A percentile compares a stretch with the other conserved stretches of the same genome.
phyloP scores from a whole-genome alignment of 139 green algal species.

The Chlorella ohadii region DNA sequence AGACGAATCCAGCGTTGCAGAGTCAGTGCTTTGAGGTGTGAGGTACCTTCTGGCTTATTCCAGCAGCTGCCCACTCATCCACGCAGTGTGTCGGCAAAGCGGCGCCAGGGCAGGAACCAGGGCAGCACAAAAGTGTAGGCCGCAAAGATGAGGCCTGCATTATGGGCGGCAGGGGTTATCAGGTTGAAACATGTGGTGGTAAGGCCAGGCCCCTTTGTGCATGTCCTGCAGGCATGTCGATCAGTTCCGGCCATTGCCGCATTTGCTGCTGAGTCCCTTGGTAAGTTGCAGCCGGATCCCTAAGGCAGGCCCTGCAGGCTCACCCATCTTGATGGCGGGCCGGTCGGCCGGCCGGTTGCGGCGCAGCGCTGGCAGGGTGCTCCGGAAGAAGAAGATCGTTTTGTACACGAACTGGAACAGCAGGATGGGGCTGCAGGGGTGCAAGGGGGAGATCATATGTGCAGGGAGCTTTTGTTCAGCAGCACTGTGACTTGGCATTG shows the following conservation, averaged over 20 bases:
- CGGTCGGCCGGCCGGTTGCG: not conserved
- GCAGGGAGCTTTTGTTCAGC: no score
- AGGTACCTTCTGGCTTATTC: no score
- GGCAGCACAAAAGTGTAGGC: not conserved
- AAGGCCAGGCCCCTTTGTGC: no score
- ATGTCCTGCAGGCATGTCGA: no score
- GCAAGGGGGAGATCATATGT: not conserved
- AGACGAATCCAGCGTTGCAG: no score
- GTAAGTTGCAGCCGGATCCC: no score
- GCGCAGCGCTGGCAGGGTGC: not conserved
- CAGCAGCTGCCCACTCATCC: not conserved
- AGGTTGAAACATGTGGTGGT: no score
- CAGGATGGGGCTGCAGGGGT: not conserved
- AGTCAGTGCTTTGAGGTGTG: no score
- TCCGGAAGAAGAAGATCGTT: not conserved
- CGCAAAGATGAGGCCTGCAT: not conserved
- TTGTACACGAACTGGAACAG: not conserved
- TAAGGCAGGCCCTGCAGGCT: not conserved
- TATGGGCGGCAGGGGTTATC: not conserved
- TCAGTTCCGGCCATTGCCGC: no score
- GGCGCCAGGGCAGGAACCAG: not conserved
- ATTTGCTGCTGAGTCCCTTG: no score
- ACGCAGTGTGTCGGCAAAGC: no score
- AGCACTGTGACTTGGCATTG: no score
- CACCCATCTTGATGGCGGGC: not conserved